Conservation (phyloP, 139 green algal species). For the Chlamydomonas incerta region DNA sequence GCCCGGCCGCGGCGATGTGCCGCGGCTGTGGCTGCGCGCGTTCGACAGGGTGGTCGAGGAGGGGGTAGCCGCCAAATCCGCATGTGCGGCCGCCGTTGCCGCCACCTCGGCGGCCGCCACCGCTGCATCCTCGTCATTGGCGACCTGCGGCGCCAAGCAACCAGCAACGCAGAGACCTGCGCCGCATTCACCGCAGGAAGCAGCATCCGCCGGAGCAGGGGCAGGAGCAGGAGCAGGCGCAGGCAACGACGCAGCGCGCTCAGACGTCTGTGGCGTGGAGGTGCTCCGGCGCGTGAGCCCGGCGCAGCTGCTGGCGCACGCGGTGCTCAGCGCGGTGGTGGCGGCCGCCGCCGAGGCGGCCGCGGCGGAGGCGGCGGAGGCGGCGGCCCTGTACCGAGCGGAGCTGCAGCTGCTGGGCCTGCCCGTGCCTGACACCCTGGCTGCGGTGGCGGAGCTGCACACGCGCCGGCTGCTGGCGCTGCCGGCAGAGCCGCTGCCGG, state of each 20-base stretch:
- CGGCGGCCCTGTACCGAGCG: no score
- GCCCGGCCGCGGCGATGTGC: not conserved
- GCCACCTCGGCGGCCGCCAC: no score
- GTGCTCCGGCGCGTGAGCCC: not conserved
- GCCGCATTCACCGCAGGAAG: no score
- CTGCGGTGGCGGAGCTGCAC: not conserved
- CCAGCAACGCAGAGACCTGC: no score
- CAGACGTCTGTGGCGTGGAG: no score
- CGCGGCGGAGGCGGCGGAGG: not conserved
- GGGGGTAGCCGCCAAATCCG: not conserved
- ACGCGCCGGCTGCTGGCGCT: no score
- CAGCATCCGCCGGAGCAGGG: no score
- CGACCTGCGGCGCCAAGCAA: no score
- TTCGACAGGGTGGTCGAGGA: not conserved
- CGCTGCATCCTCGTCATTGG: no score
- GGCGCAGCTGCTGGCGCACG: conserved; percentile 31
- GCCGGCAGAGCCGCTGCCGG: not conserved
- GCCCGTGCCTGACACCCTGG: not conserved
- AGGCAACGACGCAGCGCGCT: no score
- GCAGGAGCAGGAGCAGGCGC: no score
- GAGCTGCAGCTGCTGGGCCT: no score
- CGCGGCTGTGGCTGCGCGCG: not conserved
- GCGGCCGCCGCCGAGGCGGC: not conserved
- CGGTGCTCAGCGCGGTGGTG: conserved; percentile 17
- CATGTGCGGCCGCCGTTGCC: not conserved